These are phyloP conservation scores for Endocarpon pusillum DNA, from an alignment of 495 filamentous ascomycete species.

Conservation along the genomic window DNA sequence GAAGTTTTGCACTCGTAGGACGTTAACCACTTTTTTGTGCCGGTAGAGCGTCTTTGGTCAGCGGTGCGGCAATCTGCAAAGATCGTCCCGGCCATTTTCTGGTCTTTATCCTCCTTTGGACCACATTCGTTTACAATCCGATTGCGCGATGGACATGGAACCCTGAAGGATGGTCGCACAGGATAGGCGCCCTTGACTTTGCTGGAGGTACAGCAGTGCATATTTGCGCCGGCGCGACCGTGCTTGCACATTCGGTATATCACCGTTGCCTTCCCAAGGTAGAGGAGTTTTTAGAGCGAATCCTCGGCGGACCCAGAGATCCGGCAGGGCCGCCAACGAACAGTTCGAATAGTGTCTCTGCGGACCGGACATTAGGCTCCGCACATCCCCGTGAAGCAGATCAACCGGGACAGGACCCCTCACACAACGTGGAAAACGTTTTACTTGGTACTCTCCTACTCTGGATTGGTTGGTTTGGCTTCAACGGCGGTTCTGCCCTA, in stretches of 20 bases:
- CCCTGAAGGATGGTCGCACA: slow-evolving; percentile 23
- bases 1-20: too few species aligned
- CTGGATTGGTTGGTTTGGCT: slow-evolving; percentile 74
- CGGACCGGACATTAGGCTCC: too few species aligned
- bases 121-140: slow-evolving; percentile 26
- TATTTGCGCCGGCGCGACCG: slow-evolving; percentile 18
- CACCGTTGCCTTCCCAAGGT: too few species aligned
- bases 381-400: slow-evolving; percentile 16
- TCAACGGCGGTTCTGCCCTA: slow-evolving; percentile 61
- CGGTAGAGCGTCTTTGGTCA: too few species aligned
- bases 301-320: too few species aligned
- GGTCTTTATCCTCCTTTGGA: slow-evolving; percentile 25
- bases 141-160: slow-evolving; percentile 31
- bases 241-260: slow-evolving; percentile 23
- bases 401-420: slow-evolving; percentile 37
- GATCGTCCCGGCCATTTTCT: too few species aligned
- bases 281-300: too few species aligned
- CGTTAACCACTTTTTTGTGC: too few species aligned
- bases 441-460: slow-evolving; percentile 67
- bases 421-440: slow-evolving; percentile 67
- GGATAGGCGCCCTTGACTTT: slow-evolving; percentile 21
- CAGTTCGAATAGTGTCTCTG: too few species aligned
- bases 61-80: too few species aligned
- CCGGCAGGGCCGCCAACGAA: too few species aligned
- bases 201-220: slow-evolving; percentile 25